A percentile compares a stretch with the other conserved stretches of the same genome.
Conservation (phyloP, 1,284 basidiomycete genomes). For the Moesziomyces sp. region DNA sequence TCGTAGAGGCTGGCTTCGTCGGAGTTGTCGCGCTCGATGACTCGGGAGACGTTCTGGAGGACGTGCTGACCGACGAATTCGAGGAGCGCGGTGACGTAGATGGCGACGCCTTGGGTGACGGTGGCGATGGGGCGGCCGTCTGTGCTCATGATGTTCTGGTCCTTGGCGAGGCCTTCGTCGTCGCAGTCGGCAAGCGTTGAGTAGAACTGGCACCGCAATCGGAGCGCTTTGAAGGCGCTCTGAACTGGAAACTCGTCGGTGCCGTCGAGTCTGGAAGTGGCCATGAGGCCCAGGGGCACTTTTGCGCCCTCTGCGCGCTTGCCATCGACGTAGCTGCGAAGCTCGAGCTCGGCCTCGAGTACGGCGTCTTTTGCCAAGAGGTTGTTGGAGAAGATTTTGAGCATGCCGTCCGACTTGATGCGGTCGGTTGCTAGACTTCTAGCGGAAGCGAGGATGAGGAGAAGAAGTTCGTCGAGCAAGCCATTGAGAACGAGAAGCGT, state of each 20-base stretch:
- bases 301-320: constrained; percentile 59
- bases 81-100: constrained; percentile 63
- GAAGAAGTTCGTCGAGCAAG: constrained; percentile 60
- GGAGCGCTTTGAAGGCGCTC: constrained; percentile 56
- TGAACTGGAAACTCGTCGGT: constrained; percentile 57
- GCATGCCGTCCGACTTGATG: constrained; percentile 62
- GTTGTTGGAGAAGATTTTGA: constrained; percentile 57
- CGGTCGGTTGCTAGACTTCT: constrained; percentile 58
- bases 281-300: constrained; percentile 59
- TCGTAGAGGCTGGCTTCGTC: constrained; percentile 60
- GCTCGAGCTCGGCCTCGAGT: constrained; percentile 62
- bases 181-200: constrained; percentile 57
- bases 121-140: constrained; percentile 64
- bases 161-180: constrained; percentile 43
- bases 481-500: constrained; percentile 56
- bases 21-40: constrained; percentile 64
- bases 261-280: constrained; percentile 59
- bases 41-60: constrained; percentile 53
- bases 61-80: constrained; percentile 60
- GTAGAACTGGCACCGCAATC: constrained; percentile 58
- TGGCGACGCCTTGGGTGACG: constrained; percentile 60
- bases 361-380: constrained; percentile 61
- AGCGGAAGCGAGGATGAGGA: constrained; percentile 55
- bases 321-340: constrained; percentile 56
- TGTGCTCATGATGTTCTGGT: constrained; percentile 62